phyloP scores from a whole-genome alignment of 306 rosid species.

The Vigna radiata region DNA sequence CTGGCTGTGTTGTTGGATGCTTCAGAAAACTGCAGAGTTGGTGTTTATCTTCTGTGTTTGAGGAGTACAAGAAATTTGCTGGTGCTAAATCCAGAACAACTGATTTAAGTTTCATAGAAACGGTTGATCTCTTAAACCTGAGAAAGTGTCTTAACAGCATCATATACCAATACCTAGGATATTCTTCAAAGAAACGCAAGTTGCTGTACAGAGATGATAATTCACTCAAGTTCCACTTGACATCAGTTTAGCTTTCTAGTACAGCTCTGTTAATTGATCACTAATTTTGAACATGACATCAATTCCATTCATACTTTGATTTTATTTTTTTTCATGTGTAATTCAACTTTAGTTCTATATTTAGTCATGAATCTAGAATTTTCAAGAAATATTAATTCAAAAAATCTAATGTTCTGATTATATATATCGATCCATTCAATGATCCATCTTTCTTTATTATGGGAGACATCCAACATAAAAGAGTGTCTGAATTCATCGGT shows the following conservation, averaged over 20 bases:
- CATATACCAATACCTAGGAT: slow-evolving; percentile 77
- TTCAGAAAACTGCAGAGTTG: slow-evolving; percentile 80
- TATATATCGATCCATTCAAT: too few species aligned
- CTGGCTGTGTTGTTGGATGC: slow-evolving; percentile 84
- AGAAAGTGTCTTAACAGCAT: slow-evolving; percentile 82
- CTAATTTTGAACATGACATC: too few species aligned
- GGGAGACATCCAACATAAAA: too few species aligned
- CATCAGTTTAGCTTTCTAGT: slow-evolving; percentile 44
- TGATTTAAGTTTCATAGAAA: slow-evolving; percentile 67
- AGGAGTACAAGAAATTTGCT: slow-evolving; percentile 75
- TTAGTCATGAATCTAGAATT: too few species aligned
- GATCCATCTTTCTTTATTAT: too few species aligned
- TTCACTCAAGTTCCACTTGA: slow-evolving; percentile 58
- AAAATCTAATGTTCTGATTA: too few species aligned
- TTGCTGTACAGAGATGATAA: slow-evolving; percentile 64
- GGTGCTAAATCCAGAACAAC: slow-evolving; percentile 69
- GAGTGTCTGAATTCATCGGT: too few species aligned
- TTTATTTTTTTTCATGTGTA: too few species aligned
- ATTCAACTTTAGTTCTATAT: too few species aligned
- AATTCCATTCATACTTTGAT: too few species aligned
- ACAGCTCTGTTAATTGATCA: background rate
- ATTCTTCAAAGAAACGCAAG: slow-evolving; percentile 67
- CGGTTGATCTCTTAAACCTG: slow-evolving; percentile 54
- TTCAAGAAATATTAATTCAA: too few species aligned
- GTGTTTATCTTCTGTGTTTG: slow-evolving; percentile 73